These are phyloP conservation scores for Larix kaempferi DNA, from an alignment of 75 land plant genomes.

Conservation along the genomic window DNA sequence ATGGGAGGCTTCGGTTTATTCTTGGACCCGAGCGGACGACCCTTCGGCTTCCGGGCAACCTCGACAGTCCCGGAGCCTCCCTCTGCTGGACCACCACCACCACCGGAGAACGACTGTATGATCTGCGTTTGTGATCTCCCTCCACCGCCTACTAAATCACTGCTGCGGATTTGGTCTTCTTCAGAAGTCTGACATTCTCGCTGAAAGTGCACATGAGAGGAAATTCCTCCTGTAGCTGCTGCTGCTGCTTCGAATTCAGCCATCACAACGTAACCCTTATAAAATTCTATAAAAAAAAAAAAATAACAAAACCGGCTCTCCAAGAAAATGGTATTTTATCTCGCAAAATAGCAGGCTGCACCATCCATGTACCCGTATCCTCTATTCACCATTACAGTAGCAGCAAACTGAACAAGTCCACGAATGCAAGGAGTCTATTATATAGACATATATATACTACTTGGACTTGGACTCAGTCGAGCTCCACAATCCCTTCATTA, in stretches of 20 bases:
- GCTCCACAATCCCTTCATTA: no score
- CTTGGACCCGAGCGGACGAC: slow-evolving; percentile 94
- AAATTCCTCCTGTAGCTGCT: neutral
- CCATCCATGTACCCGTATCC: slow-evolving; percentile 3
- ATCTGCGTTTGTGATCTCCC: neutral
- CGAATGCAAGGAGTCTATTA: no score
- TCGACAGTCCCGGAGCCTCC: slow-evolving; percentile 25
- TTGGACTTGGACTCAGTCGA: no score
- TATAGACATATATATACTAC: no score
- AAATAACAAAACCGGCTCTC: no score
- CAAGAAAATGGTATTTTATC: slow-evolving; percentile 2
- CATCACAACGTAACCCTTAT: neutral
- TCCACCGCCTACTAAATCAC: neutral
- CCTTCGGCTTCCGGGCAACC: slow-evolving; percentile 58
- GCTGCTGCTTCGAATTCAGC: slow-evolving; percentile 1
- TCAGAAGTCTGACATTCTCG: slow-evolving; percentile 3
- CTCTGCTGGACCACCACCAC: neutral
- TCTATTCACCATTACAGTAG: no score
- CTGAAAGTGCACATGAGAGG: neutral
- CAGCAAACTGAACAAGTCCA: no score
- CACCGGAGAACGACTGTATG: neutral
- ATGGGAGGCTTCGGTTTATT: slow-evolving; percentile 95
- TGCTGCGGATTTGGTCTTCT: slow-evolving; percentile 1
- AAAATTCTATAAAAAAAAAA: neutral
- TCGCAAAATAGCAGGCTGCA: neutral